These are phyloP conservation scores for Mucor circinelloides DNA, from an alignment of 371 early-diverging fungal species.

Conservation along the genomic window DNA sequence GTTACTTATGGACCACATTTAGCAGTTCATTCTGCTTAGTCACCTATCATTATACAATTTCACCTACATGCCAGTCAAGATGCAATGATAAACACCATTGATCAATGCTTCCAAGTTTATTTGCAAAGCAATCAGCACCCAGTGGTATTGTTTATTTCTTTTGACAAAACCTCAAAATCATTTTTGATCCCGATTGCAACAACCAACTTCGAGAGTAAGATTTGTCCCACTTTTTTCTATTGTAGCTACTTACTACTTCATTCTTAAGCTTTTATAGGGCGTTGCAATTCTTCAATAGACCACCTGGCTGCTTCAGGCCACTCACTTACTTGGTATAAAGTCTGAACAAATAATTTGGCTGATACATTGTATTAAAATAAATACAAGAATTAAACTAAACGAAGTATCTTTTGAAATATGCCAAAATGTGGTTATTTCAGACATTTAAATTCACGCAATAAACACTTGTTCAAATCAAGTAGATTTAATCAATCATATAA, in stretches of 20 bases:
- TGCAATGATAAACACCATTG: conserved; percentile 17
- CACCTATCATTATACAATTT: conserved; percentile 14
- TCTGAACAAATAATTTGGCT: no score
- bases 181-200: conserved; percentile 9
- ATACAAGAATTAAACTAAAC: conserved; percentile 16
- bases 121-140: conserved; percentile 15
- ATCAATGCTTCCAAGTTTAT: conserved; percentile 19
- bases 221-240: no score
- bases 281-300: conserved; percentile 18
- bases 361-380: conserved; percentile 20
- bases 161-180: conserved; percentile 18
- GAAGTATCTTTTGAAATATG: conserved; percentile 16
- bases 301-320: conserved; percentile 17
- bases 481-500: no score
- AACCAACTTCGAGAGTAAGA: conserved; percentile 11
- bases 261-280: conserved; percentile 15
- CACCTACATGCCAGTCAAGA: conserved; percentile 12
- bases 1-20: conserved; percentile 15
- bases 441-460: no score
- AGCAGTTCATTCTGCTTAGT: conserved; percentile 16
- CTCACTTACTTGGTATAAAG: conserved; percentile 15
- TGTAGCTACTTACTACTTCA: conserved; percentile 18
- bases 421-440: conserved; percentile 19
- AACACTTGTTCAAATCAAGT: no score
- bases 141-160: conserved; percentile 19